Conservation (phyloP, 208 protist species). For the Kentomonas sorsogonicus region DNA sequence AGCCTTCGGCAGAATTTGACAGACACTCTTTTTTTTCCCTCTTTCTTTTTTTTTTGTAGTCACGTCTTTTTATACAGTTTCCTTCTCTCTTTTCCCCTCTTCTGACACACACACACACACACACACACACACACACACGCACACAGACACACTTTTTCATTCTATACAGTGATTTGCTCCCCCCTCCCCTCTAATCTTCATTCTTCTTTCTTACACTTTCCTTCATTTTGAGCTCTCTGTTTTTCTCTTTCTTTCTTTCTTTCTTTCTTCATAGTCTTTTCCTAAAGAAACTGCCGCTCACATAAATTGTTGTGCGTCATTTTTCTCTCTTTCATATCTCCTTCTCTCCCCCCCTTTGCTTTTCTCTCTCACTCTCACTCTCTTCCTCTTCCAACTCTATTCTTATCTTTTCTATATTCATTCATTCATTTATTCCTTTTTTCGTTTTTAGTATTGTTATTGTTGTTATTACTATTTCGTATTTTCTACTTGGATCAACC, state of each 20-base stretch:
- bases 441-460: background rate
- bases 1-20: too few species aligned
- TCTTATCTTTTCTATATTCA: constrained; percentile 14
- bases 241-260: constrained; percentile 10
- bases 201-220: constrained; percentile 6
- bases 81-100: constrained; percentile 4
- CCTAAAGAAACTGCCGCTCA: background rate
- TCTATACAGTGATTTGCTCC: background rate
- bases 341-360: constrained; percentile 1
- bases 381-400: constrained; percentile 8
- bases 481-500: too few species aligned
- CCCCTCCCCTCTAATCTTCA: background rate
- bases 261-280: constrained; percentile 8
- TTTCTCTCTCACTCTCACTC: background rate
- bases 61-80: too few species aligned
- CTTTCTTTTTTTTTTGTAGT: constrained; percentile 13
- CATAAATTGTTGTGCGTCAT: constrained; percentile 3
- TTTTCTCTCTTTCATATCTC: constrained; percentile 13
- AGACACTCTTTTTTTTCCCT: constrained; percentile 1
- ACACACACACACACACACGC: background rate
- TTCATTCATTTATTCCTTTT: constrained; percentile 16
- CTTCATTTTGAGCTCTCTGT: constrained; percentile 4
- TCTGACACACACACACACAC: background rate
- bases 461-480: background rate
- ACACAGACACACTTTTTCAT: background rate